Percentiles rank a stretch among this genome's conserved stretches.
phyloP scores from a whole-genome alignment of 495 filamentous ascomycete species.

The Tuber umbilicatum region DNA sequence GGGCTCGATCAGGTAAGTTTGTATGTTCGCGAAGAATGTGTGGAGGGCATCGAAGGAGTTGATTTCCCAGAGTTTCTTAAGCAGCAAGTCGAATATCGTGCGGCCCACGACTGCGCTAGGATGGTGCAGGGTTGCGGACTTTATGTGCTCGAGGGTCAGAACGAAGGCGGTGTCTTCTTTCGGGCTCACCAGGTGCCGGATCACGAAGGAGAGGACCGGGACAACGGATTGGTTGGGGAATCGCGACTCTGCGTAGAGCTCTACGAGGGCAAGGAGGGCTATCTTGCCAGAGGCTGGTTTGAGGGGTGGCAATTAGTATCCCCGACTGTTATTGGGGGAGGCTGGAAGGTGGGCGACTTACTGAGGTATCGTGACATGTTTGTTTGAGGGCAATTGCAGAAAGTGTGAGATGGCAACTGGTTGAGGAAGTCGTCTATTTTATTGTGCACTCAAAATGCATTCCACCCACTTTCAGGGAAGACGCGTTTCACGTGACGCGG shows the following conservation, averaged over 20 bases:
- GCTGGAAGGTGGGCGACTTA: slow-evolving; percentile 9
- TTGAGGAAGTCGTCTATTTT: neutral
- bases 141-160: slow-evolving; percentile 51
- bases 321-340: slow-evolving; percentile 6
- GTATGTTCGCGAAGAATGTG: slow-evolving; percentile 57
- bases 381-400: neutral
- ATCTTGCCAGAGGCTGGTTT: slow-evolving; percentile 64
- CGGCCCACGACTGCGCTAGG: slow-evolving; percentile 52
- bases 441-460: neutral
- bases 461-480: neutral
- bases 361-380: slow-evolving; percentile 34
- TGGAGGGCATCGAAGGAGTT: slow-evolving; percentile 72
- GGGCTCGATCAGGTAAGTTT: slow-evolving; percentile 50
- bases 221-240: slow-evolving; percentile 70
- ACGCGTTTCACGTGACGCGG: neutral
- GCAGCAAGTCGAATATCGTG: slow-evolving; percentile 74
- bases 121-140: slow-evolving; percentile 31
- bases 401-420: neutral
- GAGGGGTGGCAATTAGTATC: slow-evolving; percentile 11
- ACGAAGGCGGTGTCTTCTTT: slow-evolving; percentile 49
- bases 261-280: slow-evolving; percentile 69
- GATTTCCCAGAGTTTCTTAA: slow-evolving; percentile 77
- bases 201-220: slow-evolving; percentile 79
- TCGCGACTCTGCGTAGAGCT: slow-evolving; percentile 67
- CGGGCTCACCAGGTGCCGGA: slow-evolving; percentile 59